phyloP scores from a whole-genome alignment of 257 asterid genomes.

The Penstemon eatonii region DNA sequence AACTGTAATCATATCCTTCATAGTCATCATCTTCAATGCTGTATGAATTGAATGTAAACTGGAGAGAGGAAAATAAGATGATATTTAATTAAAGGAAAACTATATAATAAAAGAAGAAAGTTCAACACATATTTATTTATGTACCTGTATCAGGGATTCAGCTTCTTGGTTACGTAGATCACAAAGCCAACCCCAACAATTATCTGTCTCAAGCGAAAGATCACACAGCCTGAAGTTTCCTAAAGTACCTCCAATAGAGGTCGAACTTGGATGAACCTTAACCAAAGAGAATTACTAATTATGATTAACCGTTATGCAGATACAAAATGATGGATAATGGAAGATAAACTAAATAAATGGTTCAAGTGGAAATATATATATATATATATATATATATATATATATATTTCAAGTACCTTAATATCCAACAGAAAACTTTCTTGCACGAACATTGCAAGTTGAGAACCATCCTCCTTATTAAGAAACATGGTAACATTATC shows the following conservation, averaged over 20 bases:
- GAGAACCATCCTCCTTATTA: conserved; percentile 93
- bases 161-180: conserved; percentile 94
- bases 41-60: conserved; percentile 86
- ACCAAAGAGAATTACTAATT: conserved; percentile 33
- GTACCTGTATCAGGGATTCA: conserved; percentile 89
- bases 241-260: conserved; percentile 73
- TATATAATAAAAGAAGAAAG: not conserved
- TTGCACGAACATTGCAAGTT: conserved; percentile 96
- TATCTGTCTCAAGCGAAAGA: conserved; percentile 77
- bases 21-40: conserved; percentile 82
- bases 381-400: not conserved
- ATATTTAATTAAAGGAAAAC: conserved; percentile 24
- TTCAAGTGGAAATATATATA: conserved; percentile 11
- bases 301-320: conserved; percentile 25
- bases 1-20: conserved; percentile 89
- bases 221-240: conserved; percentile 93
- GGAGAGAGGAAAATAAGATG: conserved; percentile 33
- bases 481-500: conserved; percentile 87
- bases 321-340: conserved; percentile 22
- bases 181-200: conserved; percentile 97
- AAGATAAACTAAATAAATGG: conserved; percentile 15
- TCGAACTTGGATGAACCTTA: conserved; percentile 96
- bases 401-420: conserved; percentile 53
- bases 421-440: conserved; percentile 87
- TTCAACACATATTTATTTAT: conserved; percentile 21